phyloP scores from a whole-genome alignment of 73 alveolate species.

The Paramecium tetraurelia region DNA sequence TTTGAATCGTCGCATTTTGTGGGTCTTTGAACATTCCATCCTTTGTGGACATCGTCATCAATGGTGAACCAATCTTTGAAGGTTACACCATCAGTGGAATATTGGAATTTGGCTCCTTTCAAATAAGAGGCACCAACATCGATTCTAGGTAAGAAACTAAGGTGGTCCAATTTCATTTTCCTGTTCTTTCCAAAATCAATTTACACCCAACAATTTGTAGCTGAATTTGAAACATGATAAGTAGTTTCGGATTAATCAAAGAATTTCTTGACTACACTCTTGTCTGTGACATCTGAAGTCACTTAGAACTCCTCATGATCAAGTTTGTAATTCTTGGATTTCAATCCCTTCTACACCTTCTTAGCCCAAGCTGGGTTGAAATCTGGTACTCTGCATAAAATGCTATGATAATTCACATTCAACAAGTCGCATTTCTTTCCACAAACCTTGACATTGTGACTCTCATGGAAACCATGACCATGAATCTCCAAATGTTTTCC shows the following conservation, averaged over 20 bases:
- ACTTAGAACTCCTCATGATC: not conserved
- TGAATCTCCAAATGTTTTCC: not conserved
- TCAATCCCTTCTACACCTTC: not conserved
- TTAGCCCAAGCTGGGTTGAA: conserved; percentile 3
- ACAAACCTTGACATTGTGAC: not conserved
- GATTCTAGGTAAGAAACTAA: not conserved
- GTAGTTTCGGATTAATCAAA: conserved; percentile 2
- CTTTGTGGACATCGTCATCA: conserved; percentile 46
- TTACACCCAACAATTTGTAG: not conserved
- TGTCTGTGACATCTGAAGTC: not conserved
- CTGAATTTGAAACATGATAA: not conserved
- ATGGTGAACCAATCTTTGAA: conserved; percentile 19
- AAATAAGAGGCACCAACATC: conserved; percentile 20
- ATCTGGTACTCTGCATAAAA: not conserved
- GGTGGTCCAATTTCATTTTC: not conserved
- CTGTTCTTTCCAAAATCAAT: conserved; percentile 6
- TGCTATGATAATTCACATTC: not conserved
- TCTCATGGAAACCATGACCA: conserved; percentile 18
- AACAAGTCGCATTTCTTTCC: not conserved
- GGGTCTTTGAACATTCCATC: conserved; percentile 35
- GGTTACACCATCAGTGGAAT: conserved; percentile 43
- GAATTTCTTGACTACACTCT: not conserved
- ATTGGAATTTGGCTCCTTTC: conserved; percentile 52
- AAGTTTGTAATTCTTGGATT: not conserved
- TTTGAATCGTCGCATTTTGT: not conserved